Evolutionary conservation across 345 rosid genomes (phyloP), one percentile per base, ranked within the genome.

Genomic region (Salix caprea): DNA sequence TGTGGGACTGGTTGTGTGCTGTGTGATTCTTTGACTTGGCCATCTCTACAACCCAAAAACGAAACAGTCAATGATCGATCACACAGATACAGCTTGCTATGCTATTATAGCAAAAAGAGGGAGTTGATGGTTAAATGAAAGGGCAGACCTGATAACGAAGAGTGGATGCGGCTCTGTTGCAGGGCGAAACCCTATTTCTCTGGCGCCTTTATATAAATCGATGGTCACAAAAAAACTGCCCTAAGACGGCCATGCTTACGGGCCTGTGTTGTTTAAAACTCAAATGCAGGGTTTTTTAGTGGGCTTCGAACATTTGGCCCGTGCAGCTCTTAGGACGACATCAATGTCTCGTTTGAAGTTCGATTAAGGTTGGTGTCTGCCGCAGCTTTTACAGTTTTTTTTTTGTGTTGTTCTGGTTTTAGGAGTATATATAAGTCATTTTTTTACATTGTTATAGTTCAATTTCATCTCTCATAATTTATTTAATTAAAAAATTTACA

Each of bases 21-120:
- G 99, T 96, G 88, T 96, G 99, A 48, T 96, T 96, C 97, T 96
- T 96, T 80, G 99, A 96, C 92, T 96, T 96, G 32, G 99, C 99
- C 98, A 96, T 96, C 65, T 85, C 93, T 92, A 80, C 77, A 19
- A 69, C 39, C 18, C 21, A 26, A 70, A 32, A 42, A 37, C 5
- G 32, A 66, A 23, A 37, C 13, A 69, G 46, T 19, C 26, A 23
- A 69, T 21, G 36, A 19, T 65, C 69, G 16, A 5, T 65, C n/a
- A n/a, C 18, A 30, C 50, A 14, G 10, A 11, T 11, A 62, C 71
- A 19, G 1, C 58, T 4, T 6, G 18, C n/a, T 50, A 18, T 58
- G 26, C 11, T 9, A 8, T n/a, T 58, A 4, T 23, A 23, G 23
- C 6, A 54, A 10, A n/a, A 4, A 9, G 5, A 23, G 24, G 64